Base-by-base conservation (phyloP, 2,329 filamentous ascomycete species). In the Bipolaris sorokiniana region DNA sequence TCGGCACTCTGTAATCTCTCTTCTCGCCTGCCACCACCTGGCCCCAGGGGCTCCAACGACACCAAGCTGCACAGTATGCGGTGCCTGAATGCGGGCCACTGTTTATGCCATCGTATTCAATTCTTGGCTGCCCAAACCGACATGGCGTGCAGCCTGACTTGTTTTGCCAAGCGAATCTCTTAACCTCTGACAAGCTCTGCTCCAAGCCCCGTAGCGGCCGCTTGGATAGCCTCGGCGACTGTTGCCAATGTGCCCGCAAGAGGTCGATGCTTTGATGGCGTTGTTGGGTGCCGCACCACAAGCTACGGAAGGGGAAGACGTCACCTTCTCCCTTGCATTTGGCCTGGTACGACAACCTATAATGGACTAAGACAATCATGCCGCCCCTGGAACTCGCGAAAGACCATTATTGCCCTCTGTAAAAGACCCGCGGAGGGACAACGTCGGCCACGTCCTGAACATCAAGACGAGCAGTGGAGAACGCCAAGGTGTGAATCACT, bases 291-390 rank as follows among this genome's bases (percentile, higher is more conserved):
- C 33, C 28, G 44, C 16, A 42, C 57, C 42, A 50, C 51, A 33
- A 41, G 26, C 53, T 33, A n/a, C 22, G 47, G 28, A 48, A 51
- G 46, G 52, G 47, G 58, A 53, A 51, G 56, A 52, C 48, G 56
- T 61, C 52, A 49, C 54, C 48, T 49, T 37, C 41, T 52, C 51
- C 28, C 61, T 58, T 61, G 58, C 61, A 53, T 56, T 52, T 42
- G 52, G 44, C 18, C 45, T 56, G 51, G 16, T 22, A 51, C 63
- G 48, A 50, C 42, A 48, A 44, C 56, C 46, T 53, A 54, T 44
- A 7, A n/a, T 38, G 23, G 7, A 49, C 4, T 18, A 18, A 41
- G 10, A 13, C 28, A 15, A 18, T 11, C 50, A 48, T 16, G 37
- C 42, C 23, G 49, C 41, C 41, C 53, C 49, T 49, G 34, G 40